Conservation (phyloP, 2,329 filamentous ascomycete species). For the Diaporthe caulivora region DNA sequence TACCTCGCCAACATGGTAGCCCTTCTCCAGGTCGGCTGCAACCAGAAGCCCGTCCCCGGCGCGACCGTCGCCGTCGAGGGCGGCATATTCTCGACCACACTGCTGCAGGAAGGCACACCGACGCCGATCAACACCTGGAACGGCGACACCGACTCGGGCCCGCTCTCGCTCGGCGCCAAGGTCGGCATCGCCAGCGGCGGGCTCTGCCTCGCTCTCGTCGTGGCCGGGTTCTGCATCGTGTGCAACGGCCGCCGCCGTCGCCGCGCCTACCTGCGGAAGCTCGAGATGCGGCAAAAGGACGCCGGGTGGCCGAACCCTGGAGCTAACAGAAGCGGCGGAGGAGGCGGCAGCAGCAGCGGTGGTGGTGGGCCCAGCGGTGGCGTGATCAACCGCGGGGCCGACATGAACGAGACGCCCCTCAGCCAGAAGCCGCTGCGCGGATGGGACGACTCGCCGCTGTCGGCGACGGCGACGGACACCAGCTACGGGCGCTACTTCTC, state of each 20-base stretch:
- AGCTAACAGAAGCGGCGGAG: constrained; percentile 37
- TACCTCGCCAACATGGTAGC: constrained; percentile 68
- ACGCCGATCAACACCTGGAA: constrained; percentile 54
- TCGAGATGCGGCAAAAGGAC: constrained; percentile 55
- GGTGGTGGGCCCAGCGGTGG: constrained; percentile 19
- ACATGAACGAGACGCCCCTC: constrained; percentile 64
- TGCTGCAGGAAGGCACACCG: constrained; percentile 64
- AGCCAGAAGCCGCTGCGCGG: constrained; percentile 65
- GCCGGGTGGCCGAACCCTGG: constrained; percentile 58
- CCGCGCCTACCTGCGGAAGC: constrained; percentile 61
- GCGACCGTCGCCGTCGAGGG: constrained; percentile 63
- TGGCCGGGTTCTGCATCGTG: constrained; percentile 66
- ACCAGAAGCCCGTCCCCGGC: constrained; percentile 62
- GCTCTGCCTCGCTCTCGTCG: constrained; percentile 59
- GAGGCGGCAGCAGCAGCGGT: not conserved
- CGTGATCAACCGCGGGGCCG: constrained; percentile 46
- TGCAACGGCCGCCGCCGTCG: constrained; percentile 68
- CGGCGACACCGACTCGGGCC: constrained; percentile 57
- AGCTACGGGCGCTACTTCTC: constrained; percentile 63
- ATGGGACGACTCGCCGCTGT: constrained; percentile 67
- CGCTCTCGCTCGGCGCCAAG: constrained; percentile 65
- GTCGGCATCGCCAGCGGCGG: constrained; percentile 70
- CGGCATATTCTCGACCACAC: constrained; percentile 61
- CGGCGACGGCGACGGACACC: constrained; percentile 49
- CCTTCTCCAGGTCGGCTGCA: constrained; percentile 68